Base-by-base conservation (phyloP, 1,284 basidiomycete species). In the Cutaneotrichosporon sp. region DNA sequence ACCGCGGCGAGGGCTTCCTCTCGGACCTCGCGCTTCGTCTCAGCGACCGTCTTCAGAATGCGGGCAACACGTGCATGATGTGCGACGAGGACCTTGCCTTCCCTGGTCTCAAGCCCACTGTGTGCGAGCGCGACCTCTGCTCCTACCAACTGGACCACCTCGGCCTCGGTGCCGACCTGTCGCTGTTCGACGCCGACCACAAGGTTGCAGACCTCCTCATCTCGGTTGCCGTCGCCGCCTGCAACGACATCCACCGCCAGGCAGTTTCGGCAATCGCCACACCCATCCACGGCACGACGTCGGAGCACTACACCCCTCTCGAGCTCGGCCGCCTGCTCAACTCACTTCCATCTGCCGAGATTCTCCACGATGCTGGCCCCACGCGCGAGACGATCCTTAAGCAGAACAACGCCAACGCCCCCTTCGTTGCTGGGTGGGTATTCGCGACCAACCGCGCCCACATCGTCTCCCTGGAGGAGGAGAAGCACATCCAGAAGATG, bases 371-470 rank as follows among this genome's bases (percentile, higher is more conserved):
- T 6, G 31, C 36, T 4, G 51, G 43, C 1, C 9, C 10, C 0
- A 20, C 14, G 2, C 60, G 60, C 14, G 9, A n/a, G 2, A 22
- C 25, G 2, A 1, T 49, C 4, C 31, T 62, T 2, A 31, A 54
- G 4, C 33, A 36, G 16, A 24, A 11, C 36, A 27, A 43, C 22
- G 20, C 50, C 1, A 16, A 20, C 1, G 33, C 43, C 4, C 18
- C 51, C 6, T 29, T 20, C 20, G 10, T 54, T 36, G 16, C 33
- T 6, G 54, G 51, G 10, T 63, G 62, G 62, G 16, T 63, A 11
- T 63, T 63, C 34, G 62, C 58, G 4, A 56, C 62, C 18, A 63
- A 63, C 51, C 57, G 58, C 14, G 62, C 58, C 6, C 62, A 63
- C 50, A 59, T 63, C 11, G 51, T 49, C n/a, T 53, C 58, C 0